Percentiles rank a stretch among this genome's conserved stretches.
These are phyloP conservation scores for Ogataea degrootiae DNA, from an alignment of 805 yeast genomes.

Conservation along the genomic window DNA sequence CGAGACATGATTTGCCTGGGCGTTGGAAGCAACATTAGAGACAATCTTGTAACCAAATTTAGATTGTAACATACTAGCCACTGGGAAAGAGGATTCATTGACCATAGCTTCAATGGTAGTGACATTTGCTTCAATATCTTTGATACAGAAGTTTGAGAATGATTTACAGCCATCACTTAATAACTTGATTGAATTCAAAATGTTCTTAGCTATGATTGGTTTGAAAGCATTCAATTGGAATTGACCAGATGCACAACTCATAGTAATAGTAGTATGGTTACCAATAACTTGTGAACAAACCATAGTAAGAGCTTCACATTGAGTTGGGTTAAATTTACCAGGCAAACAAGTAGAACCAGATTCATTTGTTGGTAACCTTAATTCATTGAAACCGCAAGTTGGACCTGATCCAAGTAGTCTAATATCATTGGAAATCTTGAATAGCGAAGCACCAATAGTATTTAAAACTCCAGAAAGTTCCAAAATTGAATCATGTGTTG, in stretches of 20 bases:
- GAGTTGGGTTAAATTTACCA: constrained; percentile 98
- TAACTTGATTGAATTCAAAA: constrained; percentile 81
- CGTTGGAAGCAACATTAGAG: constrained; percentile 94
- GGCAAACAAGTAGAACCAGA: constrained; percentile 99
- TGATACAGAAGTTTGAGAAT: constrained; percentile 89
- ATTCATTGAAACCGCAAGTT: constrained; percentile 97
- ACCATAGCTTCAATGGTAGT: constrained; percentile 78
- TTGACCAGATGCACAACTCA: constrained; percentile 97
- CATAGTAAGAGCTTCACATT: constrained; percentile 97
- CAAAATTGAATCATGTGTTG: constrained; percentile 96
- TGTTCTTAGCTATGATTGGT: constrained; percentile 88
- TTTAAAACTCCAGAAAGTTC: constrained; percentile 96
- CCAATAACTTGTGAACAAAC: constrained; percentile 96
- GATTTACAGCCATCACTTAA: constrained; percentile 84
- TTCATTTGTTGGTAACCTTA: constrained; percentile 91
- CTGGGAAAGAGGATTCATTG: constrained; percentile 83
- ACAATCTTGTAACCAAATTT: constrained; percentile 96
- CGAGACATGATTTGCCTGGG: constrained; percentile 93
- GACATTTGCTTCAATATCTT: constrained; percentile 81
- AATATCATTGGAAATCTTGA: constrained; percentile 94
- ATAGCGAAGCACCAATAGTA: constrained; percentile 87
- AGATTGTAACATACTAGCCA: constrained; percentile 95
- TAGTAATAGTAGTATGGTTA: constrained; percentile 88
- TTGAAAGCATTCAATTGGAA: constrained; percentile 96
- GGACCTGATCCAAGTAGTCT: constrained; percentile 98